Conservation (phyloP, 345 rosid genomes). For the Camelina hispida region DNA sequence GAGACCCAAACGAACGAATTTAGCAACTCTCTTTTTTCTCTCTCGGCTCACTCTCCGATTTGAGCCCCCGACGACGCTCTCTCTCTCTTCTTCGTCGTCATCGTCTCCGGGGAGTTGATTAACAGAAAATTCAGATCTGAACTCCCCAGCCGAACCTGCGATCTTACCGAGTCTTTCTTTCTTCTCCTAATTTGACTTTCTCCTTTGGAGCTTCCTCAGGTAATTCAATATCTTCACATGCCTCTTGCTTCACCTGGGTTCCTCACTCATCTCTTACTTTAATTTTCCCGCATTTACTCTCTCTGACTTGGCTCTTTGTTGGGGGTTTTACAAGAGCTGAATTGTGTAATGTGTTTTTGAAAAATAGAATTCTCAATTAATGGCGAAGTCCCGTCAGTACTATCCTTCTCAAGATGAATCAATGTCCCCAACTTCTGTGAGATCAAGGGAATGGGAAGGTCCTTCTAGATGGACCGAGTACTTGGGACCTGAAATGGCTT, state of each 20-base stretch:
- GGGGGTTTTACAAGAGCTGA: conserved; percentile 1
- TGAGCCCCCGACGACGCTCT: conserved; percentile 1
- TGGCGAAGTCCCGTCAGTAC: conserved; percentile 75
- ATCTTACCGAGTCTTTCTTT: not conserved
- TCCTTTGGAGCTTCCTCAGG: conserved; percentile 30
- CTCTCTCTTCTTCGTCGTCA: conserved; percentile 13
- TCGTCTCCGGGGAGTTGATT: conserved; percentile 34
- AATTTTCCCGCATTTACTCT: conserved; percentile 24
- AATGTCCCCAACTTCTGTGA: conserved; percentile 60
- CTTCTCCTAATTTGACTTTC: conserved; percentile 13
- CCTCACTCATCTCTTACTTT: not conserved
- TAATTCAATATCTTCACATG: conserved; percentile 27
- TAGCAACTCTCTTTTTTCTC: conserved; percentile 6
- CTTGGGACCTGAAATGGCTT: conserved; percentile 72
- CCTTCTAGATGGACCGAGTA: conserved; percentile 96
- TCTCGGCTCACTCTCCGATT: conserved; percentile 25
- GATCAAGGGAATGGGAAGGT: conserved; percentile 93
- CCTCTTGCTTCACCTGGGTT: not conserved
- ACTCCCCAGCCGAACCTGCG: conserved; percentile 11
- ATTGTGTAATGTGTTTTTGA: conserved; percentile 29
- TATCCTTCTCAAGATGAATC: conserved; percentile 59
- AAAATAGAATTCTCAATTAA: conserved; percentile 23
- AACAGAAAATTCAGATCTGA: conserved; percentile 49
- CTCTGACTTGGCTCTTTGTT: not conserved
- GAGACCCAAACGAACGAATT: conserved; percentile 4